Conservation (phyloP, 257 asterid species). For the Plantago elongata region DNA sequence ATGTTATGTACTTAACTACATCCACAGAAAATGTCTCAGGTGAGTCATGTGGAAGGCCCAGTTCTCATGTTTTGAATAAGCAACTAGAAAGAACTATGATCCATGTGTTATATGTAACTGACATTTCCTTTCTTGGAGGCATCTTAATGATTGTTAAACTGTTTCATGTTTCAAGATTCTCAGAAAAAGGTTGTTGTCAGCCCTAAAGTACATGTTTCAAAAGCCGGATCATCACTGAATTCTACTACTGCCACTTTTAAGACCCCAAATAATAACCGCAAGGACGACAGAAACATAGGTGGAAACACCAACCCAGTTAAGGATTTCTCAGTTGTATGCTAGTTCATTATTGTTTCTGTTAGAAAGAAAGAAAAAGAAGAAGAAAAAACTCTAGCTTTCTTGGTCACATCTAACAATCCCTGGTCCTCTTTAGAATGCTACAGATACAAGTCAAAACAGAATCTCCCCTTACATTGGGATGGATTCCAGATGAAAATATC, state of each 20-base stretch:
- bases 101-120: background rate
- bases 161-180: conserved; percentile 38
- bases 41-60: conserved; percentile 31
- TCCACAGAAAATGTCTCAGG: conserved; percentile 41
- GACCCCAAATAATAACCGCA: conserved; percentile 20
- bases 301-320: conserved; percentile 46
- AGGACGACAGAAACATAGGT: conserved; percentile 15
- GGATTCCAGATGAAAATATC: conserved; percentile 19
- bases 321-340: conserved; percentile 40
- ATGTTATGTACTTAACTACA: conserved; percentile 24
- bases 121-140: conserved; percentile 19
- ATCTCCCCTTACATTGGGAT: conserved; percentile 23
- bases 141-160: conserved; percentile 26
- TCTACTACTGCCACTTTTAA: conserved; percentile 26
- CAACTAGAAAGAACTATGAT: background rate
- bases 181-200: conserved; percentile 22
- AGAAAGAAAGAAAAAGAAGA: background rate
- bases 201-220: conserved; percentile 29
- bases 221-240: conserved; percentile 32
- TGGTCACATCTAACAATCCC: conserved; percentile 39
- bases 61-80: background rate
- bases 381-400: conserved; percentile 10
- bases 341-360: conserved; percentile 15
- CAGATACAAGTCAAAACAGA: conserved; percentile 37
- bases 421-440: conserved; percentile 59